These are phyloP conservation scores for Elaeagnus macrophylla DNA, from an alignment of 306 rosid genomes.

Conservation along the genomic window DNA sequence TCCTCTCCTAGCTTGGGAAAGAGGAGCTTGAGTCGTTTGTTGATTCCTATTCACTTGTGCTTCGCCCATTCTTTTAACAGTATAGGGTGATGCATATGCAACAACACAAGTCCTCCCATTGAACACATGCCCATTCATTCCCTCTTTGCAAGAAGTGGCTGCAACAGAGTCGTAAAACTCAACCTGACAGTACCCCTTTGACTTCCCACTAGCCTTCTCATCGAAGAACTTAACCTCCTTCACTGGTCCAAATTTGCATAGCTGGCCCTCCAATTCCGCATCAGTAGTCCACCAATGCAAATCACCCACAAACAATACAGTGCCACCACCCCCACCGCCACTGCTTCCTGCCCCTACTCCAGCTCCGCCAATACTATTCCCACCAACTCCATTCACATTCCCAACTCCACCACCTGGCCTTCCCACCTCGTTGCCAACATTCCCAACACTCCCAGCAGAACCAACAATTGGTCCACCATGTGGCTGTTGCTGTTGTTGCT, in stretches of 20 bases:
- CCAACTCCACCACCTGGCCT: conserved; percentile 47
- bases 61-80: conserved; percentile 94
- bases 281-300: conserved; percentile 99
- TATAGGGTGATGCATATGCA: conserved; percentile 70
- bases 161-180: conserved; percentile 68
- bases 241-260: conserved; percentile 73
- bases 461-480: too few species aligned
- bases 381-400: conserved; percentile 35
- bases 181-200: conserved; percentile 61
- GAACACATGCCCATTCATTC: conserved; percentile 72
- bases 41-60: conserved; percentile 79
- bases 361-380: conserved; percentile 21
- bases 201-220: conserved; percentile 69
- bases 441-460: too few species aligned
- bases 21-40: conserved; percentile 39
- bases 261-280: conserved; percentile 74
- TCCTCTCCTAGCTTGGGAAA: conserved; percentile 53
- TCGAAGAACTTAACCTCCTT: conserved; percentile 90
- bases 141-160: conserved; percentile 80
- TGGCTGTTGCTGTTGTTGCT: background rate
- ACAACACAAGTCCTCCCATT: conserved; percentile 86
- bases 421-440: too few species aligned
- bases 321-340: conserved; percentile 47
- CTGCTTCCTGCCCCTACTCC: conserved; percentile 13
- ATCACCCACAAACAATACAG: conserved; percentile 85